Base-by-base conservation (phyloP, 306 rosid species). In the Cucumis cinereus region DNA sequence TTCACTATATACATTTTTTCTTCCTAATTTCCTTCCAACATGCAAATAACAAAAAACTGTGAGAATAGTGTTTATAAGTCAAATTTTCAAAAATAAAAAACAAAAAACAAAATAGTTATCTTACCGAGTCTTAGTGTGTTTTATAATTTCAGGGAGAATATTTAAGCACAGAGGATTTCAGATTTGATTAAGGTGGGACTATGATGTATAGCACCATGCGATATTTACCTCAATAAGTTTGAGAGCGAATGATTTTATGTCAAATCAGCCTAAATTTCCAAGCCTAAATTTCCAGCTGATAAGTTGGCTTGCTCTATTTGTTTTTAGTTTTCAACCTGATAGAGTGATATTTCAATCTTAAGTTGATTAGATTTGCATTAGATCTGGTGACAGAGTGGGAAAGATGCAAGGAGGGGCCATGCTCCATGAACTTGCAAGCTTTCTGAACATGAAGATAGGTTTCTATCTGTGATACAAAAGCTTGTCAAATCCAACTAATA, bases 261-360 rank as follows among this genome's bases (percentile, higher is more conserved):
- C 56, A 58, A 60, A 9, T 52, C 40, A 15, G 49, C 77, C 84
- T 78, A 68, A 78, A 62, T 74, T 82, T 66, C 59, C 47, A 63
- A 15, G 49, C 77, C 84, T 78, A 68, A 78, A 62, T 74, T 82
- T 67, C 59, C 47, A 63, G 47, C 77, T 63, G 73, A 41, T 77
- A 40, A 26, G 73, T 57, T 80, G 82, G 77, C 77, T 33, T 72
- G 33, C 82, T 80, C 80, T 57, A 23, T 6, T 45, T 81, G 82
- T 77, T 49, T 64, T 47, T 54, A 75, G 26, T 62, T 69, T 59
- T 80, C 75, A 57, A 55, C 73, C 55, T 61, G 69, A 56, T 14
- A 30, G 78, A 72, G 43, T 56, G 71, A 82, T 79, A 73, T 73
- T 54, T 82, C 36, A 66, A 78, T 38, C 33, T 67, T 33, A 10